Evolutionary conservation across 768 basidiomycete genomes (phyloP).

Genomic region (Krasilnikovozyma curviuscula): DNA sequence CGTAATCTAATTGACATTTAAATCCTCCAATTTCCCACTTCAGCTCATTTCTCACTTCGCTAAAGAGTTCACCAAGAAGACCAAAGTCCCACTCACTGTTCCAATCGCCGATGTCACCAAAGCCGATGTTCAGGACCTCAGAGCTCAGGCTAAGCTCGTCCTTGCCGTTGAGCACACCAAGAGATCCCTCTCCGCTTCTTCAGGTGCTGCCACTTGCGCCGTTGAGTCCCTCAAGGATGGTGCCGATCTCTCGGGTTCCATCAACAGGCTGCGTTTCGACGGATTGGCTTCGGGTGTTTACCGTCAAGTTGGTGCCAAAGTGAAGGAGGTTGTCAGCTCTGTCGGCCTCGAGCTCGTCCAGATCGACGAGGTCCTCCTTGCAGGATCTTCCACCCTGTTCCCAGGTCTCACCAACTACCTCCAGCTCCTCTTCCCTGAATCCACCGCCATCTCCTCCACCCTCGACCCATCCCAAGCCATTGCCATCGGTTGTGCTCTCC

Average conservation of each 20-base stretch:
- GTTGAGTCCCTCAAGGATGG: conserved; percentile 92
- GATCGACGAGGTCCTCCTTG: conserved; percentile 60
- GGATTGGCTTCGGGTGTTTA: conserved; percentile 46
- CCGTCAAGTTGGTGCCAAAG: conserved; percentile 35
- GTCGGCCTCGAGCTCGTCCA: conserved; percentile 43
- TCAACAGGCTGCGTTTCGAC: conserved; percentile 45
- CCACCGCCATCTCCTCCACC: conserved; percentile 44
- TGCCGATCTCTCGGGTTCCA: conserved; percentile 60
- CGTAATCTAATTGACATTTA: neutral
- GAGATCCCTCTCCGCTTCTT: conserved; percentile 68
- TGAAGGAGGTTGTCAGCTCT: conserved; percentile 35
- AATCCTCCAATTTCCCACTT: conserved; percentile 40
- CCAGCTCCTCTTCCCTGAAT: conserved; percentile 38
- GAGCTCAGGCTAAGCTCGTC: conserved; percentile 80
- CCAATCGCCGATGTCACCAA: conserved; percentile 26
- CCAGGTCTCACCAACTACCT: conserved; percentile 52
- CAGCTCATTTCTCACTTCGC: conserved; percentile 77
- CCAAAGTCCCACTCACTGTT: conserved; percentile 50
- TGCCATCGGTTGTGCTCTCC: conserved; percentile 54
- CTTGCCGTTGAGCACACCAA: conserved; percentile 90
- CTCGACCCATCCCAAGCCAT: conserved; percentile 59
- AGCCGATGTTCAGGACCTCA: conserved; percentile 41
- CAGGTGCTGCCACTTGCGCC: conserved; percentile 71
- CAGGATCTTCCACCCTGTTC: conserved; percentile 53
- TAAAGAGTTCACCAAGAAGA: conserved; percentile 94